Evolutionary conservation across 2,329 filamentous ascomycete genomes (phyloP).

Genomic region (Coleophoma crateriformis): DNA sequence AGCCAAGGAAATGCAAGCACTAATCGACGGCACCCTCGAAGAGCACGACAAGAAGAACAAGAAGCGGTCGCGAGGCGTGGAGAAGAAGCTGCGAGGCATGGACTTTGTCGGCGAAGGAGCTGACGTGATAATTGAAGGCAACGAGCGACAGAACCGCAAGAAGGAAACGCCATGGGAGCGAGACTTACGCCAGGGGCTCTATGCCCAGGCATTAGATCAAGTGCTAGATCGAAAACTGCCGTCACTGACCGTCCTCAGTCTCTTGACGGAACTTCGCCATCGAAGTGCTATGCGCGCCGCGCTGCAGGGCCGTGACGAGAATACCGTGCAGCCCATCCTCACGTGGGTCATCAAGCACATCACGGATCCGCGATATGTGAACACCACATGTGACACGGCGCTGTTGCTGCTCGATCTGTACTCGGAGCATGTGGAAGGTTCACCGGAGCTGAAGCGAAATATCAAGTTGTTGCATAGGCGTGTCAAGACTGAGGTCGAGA

Average conservation of each 20-base stretch:
- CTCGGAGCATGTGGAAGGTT: slow-evolving; percentile 70
- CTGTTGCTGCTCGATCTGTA: slow-evolving; percentile 85
- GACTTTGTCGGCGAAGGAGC: slow-evolving; percentile 80
- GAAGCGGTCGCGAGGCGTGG: slow-evolving; percentile 52
- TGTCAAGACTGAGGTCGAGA: slow-evolving; percentile 74
- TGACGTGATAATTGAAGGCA: slow-evolving; percentile 81
- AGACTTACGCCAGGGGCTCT: slow-evolving; percentile 73
- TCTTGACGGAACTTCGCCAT: slow-evolving; percentile 81
- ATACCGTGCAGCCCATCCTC: slow-evolving; percentile 74
- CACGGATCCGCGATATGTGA: slow-evolving; percentile 74
- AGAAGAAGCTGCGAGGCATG: slow-evolving; percentile 60
- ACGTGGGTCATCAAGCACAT: slow-evolving; percentile 80
- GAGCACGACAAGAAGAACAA: slow-evolving; percentile 68
- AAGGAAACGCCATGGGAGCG: slow-evolving; percentile 74
- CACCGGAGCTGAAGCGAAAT: slow-evolving; percentile 63
- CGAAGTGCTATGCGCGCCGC: slow-evolving; percentile 79
- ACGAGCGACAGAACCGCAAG: slow-evolving; percentile 57
- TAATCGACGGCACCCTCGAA: slow-evolving; percentile 72
- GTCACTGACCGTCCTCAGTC: slow-evolving; percentile 62
- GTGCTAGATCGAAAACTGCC: slow-evolving; percentile 59
- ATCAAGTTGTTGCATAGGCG: slow-evolving; percentile 64
- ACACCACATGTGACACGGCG: slow-evolving; percentile 76
- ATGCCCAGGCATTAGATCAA: slow-evolving; percentile 71
- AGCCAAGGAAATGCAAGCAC: slow-evolving; percentile 78
- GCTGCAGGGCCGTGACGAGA: slow-evolving; percentile 74